A percentile compares a stretch with the other conserved stretches of the same genome.
phyloP scores from a whole-genome alignment of 2,329 filamentous ascomycete genomes.

The Clonostachys rhizophaga region DNA sequence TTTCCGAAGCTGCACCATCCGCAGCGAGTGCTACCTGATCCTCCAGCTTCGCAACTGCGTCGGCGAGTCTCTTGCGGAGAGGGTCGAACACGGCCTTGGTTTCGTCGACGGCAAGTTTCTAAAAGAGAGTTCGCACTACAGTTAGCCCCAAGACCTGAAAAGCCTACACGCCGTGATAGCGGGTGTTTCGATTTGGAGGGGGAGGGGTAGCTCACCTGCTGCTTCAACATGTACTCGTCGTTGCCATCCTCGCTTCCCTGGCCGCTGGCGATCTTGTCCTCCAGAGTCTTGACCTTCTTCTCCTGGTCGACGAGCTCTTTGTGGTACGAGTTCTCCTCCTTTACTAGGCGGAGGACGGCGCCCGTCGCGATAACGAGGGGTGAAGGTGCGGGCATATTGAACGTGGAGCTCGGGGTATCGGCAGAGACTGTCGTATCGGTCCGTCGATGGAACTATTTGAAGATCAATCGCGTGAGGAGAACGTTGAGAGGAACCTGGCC shows the following conservation, averaged over 20 bases:
- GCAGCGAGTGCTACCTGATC: constrained; percentile 60
- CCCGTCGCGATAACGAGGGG: constrained; percentile 75
- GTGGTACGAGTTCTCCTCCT: constrained; percentile 88
- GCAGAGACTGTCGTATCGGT: no score
- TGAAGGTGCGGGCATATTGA: constrained; percentile 68
- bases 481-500: no score
- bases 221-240: constrained; percentile 72
- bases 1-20: constrained; percentile 32
- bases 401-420: no score
- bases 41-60: constrained; percentile 70
- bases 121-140: not conserved
- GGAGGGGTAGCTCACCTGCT: constrained; percentile 59
- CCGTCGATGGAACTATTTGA: no score
- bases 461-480: no score
- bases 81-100: constrained; percentile 78
- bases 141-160: not conserved
- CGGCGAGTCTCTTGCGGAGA: constrained; percentile 65
- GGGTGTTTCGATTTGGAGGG: not conserved
- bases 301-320: constrained; percentile 77
- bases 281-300: constrained; percentile 63
- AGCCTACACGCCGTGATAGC: no score
- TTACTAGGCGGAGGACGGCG: constrained; percentile 77
- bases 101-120: constrained; percentile 81
- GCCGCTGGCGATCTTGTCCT: constrained; percentile 49
- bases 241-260: constrained; percentile 63